Conservation (phyloP, 208 protist species). For the Blastocrithidia nonstop region DNA sequence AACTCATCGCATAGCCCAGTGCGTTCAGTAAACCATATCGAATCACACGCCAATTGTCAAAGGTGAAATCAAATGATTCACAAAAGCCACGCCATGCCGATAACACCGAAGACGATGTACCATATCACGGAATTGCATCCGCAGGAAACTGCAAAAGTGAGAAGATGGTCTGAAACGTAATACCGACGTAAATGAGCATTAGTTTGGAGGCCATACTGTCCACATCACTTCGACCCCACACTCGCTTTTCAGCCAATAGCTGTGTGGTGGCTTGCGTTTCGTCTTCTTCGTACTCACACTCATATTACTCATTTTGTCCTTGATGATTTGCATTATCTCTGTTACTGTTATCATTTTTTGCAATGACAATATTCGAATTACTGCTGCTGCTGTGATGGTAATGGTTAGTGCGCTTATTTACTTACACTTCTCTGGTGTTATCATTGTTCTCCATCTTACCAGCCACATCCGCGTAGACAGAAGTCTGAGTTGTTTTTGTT, state of each 20-base stretch:
- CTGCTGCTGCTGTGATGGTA: not conserved
- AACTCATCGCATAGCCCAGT: slow-evolving; percentile 63
- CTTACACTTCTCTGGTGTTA: no score
- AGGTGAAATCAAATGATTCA: slow-evolving; percentile 41
- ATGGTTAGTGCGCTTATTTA: not conserved
- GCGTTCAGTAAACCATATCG: slow-evolving; percentile 49
- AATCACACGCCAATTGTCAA: slow-evolving; percentile 39
- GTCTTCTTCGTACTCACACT: no score
- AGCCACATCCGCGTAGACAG: no score
- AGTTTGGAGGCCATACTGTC: slow-evolving; percentile 58
- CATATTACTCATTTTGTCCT: not conserved
- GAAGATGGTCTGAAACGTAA: slow-evolving; percentile 52
- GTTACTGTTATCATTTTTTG: not conserved
- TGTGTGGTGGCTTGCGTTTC: no score
- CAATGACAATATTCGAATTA: not conserved
- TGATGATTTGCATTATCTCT: not conserved
- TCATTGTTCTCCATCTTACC: no score
- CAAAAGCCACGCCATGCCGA: slow-evolving; percentile 35
- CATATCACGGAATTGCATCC: slow-evolving; percentile 66
- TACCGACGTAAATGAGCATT: slow-evolving; percentile 35
- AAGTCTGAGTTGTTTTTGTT: no score
- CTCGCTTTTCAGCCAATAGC: slow-evolving; percentile 11
- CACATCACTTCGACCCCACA: slow-evolving; percentile 40
- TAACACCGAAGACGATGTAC: slow-evolving; percentile 15
- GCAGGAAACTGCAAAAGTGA: slow-evolving; percentile 46